Evolutionary conservation across 2,329 filamentous ascomycete genomes (phyloP).

Genomic region (Trichoderma sp.): DNA sequence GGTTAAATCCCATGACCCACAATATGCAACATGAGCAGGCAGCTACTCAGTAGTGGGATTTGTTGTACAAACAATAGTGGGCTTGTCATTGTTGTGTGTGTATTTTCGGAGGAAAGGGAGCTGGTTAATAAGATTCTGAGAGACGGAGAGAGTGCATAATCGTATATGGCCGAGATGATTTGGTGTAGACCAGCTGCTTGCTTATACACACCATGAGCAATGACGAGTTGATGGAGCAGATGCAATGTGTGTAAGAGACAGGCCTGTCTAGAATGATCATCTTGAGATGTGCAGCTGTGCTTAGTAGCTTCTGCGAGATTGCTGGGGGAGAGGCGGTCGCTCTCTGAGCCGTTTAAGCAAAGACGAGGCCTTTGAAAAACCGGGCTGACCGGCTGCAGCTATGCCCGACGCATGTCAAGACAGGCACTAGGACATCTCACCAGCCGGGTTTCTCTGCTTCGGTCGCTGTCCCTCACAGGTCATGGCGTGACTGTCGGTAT

Average conservation of each 20-base stretch:
- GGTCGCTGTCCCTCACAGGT: neutral
- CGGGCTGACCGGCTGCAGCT: constrained; percentile 17
- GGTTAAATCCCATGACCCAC: neutral
- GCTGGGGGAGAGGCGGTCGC: neutral
- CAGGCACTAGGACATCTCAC: constrained; percentile 8
- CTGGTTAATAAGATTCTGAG: neutral
- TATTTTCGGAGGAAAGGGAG: neutral
- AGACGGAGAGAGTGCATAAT: neutral
- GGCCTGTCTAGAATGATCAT: neutral
- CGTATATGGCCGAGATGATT: neutral
- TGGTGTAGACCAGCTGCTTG: neutral
- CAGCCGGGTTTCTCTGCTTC: neutral
- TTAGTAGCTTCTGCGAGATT: neutral
- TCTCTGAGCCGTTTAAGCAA: neutral
- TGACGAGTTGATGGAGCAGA: neutral
- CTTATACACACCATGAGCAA: neutral
- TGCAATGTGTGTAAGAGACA: neutral
- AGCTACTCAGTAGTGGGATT: constrained; percentile 4
- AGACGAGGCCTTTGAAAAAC: neutral
- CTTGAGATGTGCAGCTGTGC: neutral
- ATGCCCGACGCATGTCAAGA: constrained; percentile 16
- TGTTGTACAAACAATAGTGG: neutral
- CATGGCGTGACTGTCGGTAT: constrained; percentile 13
- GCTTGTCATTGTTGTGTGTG: neutral
- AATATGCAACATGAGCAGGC: constrained; percentile 1